phyloP scores from a whole-genome alignment of 306 rosid genomes.

The Astragalus glycyphyllos region DNA sequence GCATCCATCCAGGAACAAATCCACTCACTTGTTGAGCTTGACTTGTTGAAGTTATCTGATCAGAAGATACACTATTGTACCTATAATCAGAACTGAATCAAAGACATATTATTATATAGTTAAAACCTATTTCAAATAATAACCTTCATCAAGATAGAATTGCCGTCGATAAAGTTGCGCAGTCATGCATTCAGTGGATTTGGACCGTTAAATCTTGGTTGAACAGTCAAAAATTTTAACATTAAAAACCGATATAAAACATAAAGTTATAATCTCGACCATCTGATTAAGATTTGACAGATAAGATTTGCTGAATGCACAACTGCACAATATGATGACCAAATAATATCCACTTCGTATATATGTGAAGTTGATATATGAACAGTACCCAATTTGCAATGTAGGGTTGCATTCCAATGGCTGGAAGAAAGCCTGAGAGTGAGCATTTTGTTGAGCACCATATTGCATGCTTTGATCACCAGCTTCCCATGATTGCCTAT shows the following conservation, averaged over 20 bases:
- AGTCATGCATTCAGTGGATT: no score
- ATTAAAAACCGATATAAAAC: no score
- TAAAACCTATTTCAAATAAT: background rate
- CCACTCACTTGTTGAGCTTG: conserved; percentile 77
- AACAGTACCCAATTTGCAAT: conserved; percentile 79
- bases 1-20: conserved; percentile 94
- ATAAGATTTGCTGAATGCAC: no score
- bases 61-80: conserved; percentile 59
- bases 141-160: no score
- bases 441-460: conserved; percentile 63
- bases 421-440: conserved; percentile 80
- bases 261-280: no score
- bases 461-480: conserved; percentile 70
- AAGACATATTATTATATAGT: background rate
- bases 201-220: no score
- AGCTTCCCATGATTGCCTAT: conserved; percentile 74
- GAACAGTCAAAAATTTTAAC: no score
- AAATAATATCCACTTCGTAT: no score
- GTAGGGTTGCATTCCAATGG: conserved; percentile 87
- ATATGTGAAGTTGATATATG: background rate
- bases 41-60: conserved; percentile 67
- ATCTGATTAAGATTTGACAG: no score
- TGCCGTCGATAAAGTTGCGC: no score
- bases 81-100: conserved; percentile 52
- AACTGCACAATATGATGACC: no score